Evolutionary conservation across 73 alveolate species (phyloP).

Genomic region (Tetrahymena thermophila): DNA sequence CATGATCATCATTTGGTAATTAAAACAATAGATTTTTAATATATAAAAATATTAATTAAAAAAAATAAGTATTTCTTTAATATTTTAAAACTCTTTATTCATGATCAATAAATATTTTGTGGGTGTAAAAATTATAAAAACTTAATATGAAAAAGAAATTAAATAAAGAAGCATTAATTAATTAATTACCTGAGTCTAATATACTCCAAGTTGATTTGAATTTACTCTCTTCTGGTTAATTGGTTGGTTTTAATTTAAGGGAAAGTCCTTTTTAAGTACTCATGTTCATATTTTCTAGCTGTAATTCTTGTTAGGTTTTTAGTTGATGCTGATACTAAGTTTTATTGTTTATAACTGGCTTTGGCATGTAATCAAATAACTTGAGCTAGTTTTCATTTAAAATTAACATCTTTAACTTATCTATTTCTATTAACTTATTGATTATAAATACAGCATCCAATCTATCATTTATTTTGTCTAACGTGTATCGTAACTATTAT

Average conservation of each 20-base stretch:
- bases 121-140: neutral
- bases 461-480: slow-evolving; percentile 9
- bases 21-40: too few relatives aligned
- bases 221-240: neutral
- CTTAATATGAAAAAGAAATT: neutral
- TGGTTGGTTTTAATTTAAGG: neutral
- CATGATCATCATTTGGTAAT: too few relatives aligned
- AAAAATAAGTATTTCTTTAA: neutral
- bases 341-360: slow-evolving; percentile 13
- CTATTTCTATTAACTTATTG: slow-evolving; percentile 29
- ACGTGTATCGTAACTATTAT: neutral
- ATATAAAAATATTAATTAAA: neutral
- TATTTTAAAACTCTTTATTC: too few relatives aligned
- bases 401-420: slow-evolving; percentile 27
- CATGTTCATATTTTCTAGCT: neutral
- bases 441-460: slow-evolving; percentile 22
- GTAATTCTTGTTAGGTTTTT: neutral
- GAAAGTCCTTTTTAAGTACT: neutral
- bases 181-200: neutral
- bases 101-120: too few relatives aligned
- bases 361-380: slow-evolving; percentile 31
- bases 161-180: too few relatives aligned
- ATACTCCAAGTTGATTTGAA: neutral
- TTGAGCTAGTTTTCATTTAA: neutral
- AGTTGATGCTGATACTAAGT: neutral